Base-by-base conservation (phyloP, 495 filamentous ascomycete genomes). In the Tuber umbilicatum region DNA sequence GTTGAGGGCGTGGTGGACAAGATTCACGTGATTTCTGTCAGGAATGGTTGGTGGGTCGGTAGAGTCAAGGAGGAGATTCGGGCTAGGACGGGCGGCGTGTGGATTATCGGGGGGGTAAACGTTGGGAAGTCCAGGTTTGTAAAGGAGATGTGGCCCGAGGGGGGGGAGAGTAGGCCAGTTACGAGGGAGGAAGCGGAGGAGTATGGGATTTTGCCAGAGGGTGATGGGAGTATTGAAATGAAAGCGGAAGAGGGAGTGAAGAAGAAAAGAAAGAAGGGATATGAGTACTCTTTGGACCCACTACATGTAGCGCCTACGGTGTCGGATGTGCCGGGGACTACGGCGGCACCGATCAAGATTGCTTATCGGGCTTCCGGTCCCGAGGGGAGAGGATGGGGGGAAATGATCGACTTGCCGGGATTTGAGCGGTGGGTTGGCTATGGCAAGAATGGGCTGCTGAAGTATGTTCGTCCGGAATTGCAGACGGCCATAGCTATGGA, bases 41-140 rank as follows among this genome's bases (percentile, higher is more conserved):
- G 76, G 31, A 72, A 68, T 19, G 81, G 81, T 0, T 82, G 81
- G 81, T 73, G 73, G 5, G 74, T 82, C 19, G 78, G 81, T 1
- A 70, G 27, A 47, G 69, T 82, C 7, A 82, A 82, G 74, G n/a
- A 37, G 5, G 80, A 82, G 64, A 78, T 79, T 27, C 67, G 69
- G 31, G 16, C 67, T 9, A 89, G 92, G 55, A 92, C 91, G 14
- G 94, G 94, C 4, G 96, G 91, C 7, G 88, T 92, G n/a, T 99
- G 95, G 95, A 90, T 99, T 86, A 92, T 98, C 38, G 95, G 96
- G n/a, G 97, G 94, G 79, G 93, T 91, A 71, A 99, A 99, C 81
- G 95, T 98, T 39, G 95, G 95, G 21, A 99, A 99, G 83, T 97
- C 94, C 81, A 90, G 90, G 76, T 90, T 99, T 38, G 93, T 97